Conservation (phyloP, 2,329 filamentous ascomycete genomes). For the Calonectria crousiana region DNA sequence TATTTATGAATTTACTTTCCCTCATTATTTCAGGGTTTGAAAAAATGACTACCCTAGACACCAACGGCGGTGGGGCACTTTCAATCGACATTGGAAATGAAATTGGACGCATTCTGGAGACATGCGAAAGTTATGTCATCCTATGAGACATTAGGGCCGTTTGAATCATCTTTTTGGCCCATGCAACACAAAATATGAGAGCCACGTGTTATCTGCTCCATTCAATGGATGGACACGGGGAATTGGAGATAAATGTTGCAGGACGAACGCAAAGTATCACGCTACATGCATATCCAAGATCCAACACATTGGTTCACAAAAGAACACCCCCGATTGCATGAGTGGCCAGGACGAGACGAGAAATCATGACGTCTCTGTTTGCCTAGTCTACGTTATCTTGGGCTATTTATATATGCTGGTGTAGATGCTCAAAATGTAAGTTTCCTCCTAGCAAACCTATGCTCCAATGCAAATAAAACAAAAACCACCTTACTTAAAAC, state of each 20-base stretch:
- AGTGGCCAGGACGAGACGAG: background rate
- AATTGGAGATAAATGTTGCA: background rate
- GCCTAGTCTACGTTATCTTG: background rate
- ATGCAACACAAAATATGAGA: background rate
- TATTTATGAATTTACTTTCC: background rate
- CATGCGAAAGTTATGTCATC: background rate
- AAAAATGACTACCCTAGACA: background rate
- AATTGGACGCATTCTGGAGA: background rate
- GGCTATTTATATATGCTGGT: background rate
- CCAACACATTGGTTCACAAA: background rate
- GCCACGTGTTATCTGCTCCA: background rate
- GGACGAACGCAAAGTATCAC: background rate
- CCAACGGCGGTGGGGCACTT: background rate
- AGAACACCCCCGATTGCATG: background rate
- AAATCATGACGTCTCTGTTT: background rate
- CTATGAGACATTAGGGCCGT: background rate
- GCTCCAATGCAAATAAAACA: background rate
- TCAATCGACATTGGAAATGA: background rate
- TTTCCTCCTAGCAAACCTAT: background rate
- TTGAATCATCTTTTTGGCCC: background rate
- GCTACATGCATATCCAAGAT: background rate
- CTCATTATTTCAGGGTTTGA: background rate
- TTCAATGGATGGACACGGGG: background rate
- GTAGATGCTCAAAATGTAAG: background rate
- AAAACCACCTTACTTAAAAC: background rate